Evolutionary conservation across 2,329 filamentous ascomycete species (phyloP).

Genomic region (Diaporthe caulivora): DNA sequence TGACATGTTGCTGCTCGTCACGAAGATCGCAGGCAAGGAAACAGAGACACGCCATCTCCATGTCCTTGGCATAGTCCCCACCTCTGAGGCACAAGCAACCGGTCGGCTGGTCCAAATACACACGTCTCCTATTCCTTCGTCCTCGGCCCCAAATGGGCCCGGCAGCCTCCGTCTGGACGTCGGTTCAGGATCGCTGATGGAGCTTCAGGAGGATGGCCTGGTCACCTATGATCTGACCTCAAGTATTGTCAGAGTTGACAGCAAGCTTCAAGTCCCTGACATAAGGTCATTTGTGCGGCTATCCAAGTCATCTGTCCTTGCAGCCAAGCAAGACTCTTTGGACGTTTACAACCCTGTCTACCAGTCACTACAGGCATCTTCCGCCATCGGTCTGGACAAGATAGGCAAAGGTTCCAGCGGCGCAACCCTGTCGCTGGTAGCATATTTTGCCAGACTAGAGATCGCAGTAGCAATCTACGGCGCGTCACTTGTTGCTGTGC

Average conservation of each 20-base stretch:
- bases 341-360: conserved; percentile 79
- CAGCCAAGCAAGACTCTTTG: conserved; percentile 68
- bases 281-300: conserved; percentile 75
- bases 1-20: conserved; percentile 68
- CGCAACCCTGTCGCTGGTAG: conserved; percentile 59
- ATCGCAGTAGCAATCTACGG: conserved; percentile 75
- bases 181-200: conserved; percentile 72
- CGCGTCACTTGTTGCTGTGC: conserved; percentile 74
- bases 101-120: conserved; percentile 44
- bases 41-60: conserved; percentile 49
- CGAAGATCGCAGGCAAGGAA: conserved; percentile 49
- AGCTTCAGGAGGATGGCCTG: conserved; percentile 66
- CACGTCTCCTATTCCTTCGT: conserved; percentile 49
- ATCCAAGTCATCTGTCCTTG: conserved; percentile 75
- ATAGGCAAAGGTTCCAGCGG: conserved; percentile 44
- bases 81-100: conserved; percentile 20
- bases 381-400: conserved; percentile 56
- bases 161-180: conserved; percentile 68
- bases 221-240: conserved; percentile 74
- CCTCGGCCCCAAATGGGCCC: conserved; percentile 21
- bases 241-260: conserved; percentile 71
- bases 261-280: conserved; percentile 63
- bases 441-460: conserved; percentile 75
- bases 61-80: conserved; percentile 47
- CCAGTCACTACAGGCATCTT: conserved; percentile 68